Base-by-base conservation (phyloP, 2,329 filamentous ascomycete genomes). In the Diaporthe sp. region DNA sequence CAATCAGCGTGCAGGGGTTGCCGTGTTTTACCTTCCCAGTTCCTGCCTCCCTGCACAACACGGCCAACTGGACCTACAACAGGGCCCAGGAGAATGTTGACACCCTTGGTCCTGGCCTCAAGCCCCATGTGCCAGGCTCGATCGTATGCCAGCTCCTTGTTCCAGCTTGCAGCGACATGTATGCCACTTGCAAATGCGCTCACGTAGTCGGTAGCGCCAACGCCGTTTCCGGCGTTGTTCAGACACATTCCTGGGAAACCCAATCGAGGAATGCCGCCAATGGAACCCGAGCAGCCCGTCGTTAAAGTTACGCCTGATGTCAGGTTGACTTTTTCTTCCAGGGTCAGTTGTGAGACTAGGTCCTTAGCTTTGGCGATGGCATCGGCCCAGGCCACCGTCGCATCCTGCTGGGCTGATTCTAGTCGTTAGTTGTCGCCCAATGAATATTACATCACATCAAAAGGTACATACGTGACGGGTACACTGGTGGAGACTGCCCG, bases 71-170 rank as follows among this genome's bases (percentile, higher is more conserved):
- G 92, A 0, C 92, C 92, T 75, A 94, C 91, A 0, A 94, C 94
- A 2, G 95, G 95, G 0, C 94, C 95, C 13, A 97, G 88, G 73
- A 93, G 89, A 19, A 97, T 88, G 81, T 97, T 94, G 49, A 95
- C 91, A 67, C 95, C 95, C 83, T 97, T 97, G 58, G 85, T 90
- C 77, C 89, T 90, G 82, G 94, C 94, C 83, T 98, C 95, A 74
- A 88, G 86, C 2, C 92, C 95, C 92, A 97, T 95, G 70, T 92
- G 93, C 72, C 89, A 85, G 44, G 92, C 95, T 67, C 94, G 90
- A 70, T 88, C 85, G 79, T 91, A 91, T 75, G 94, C 91, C 60
- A 96, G 88, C 13, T 89, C 86, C 76, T 91, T 92, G 83, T 96
- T 94, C 94, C 94, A 98, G 68, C 83, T 86, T 1, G 85, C 83